These are phyloP conservation scores for Blastocystis sp. DNA, from an alignment of 352 stramenopile species.

Conservation along the genomic window DNA sequence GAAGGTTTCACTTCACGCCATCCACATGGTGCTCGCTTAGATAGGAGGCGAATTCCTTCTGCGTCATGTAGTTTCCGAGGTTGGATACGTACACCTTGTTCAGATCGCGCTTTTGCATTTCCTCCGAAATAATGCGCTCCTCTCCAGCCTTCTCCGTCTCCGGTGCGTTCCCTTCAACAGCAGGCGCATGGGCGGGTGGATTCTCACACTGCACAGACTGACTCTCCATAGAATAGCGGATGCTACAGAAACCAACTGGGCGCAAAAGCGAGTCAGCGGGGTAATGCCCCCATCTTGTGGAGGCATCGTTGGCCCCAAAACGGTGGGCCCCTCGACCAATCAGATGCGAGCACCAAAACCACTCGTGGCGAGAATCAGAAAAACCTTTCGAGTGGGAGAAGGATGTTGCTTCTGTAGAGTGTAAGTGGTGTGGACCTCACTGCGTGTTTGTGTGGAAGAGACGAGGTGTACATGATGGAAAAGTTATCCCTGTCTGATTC, in stretches of 20 bases:
- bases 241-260: too few relatives aligned
- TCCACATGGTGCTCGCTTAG: constrained; percentile 36
- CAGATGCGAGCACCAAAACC: constrained; percentile 5
- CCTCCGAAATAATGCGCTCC: background rate
- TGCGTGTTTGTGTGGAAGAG: background rate
- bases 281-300: too few relatives aligned
- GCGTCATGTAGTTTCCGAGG: constrained; percentile 53
- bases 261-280: too few relatives aligned
- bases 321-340: constrained; percentile 50
- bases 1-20: constrained; percentile 6
- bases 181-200: background rate
- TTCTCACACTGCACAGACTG: background rate
- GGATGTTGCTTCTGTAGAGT: background rate
- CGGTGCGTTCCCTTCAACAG: background rate
- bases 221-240: background rate
- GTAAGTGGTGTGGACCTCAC: background rate
- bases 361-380: background rate
- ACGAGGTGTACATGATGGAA: background rate
- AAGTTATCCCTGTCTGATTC: background rate
- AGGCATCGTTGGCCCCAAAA: background rate
- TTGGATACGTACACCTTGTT: constrained; percentile 60
- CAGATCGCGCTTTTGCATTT: constrained; percentile 34
- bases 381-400: background rate
- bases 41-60: constrained; percentile 35
- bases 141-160: background rate